phyloP scores from a whole-genome alignment of 2,329 filamentous ascomycete genomes.

The Fusarium sp. region DNA sequence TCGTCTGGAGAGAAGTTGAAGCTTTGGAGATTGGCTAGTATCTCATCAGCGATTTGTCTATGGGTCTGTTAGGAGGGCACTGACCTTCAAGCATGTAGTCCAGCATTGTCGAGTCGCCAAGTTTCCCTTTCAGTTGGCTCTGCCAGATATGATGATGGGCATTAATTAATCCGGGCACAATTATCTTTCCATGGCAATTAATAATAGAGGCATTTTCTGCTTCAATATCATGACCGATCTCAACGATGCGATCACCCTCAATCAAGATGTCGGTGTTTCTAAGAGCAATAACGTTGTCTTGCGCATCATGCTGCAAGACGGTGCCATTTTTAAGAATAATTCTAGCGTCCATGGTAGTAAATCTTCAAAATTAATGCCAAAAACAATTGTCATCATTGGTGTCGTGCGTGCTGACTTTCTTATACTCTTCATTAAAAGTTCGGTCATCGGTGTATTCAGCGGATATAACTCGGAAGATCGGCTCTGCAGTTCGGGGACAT shows the following conservation, averaged over 20 bases:
- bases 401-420: not conserved
- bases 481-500: not conserved
- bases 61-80: rapidly evolving
- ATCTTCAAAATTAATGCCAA: rapidly evolving
- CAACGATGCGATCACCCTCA: not conserved
- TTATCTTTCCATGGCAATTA: not conserved
- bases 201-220: rapidly evolving
- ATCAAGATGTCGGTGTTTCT: not conserved
- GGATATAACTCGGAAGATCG: not conserved
- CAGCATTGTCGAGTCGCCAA: slow-evolving; percentile 10
- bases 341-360: rapidly evolving
- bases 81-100: slow-evolving; percentile 15
- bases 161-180: not conserved
- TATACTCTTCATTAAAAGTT: not conserved
- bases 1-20: not conserved
- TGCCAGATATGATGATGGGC: slow-evolving; percentile 17
- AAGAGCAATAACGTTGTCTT: not conserved
- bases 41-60: not conserved
- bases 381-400: rapidly evolving
- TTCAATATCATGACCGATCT: not conserved
- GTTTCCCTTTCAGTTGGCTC: slow-evolving; percentile 6
- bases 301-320: not conserved
- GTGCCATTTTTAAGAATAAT: not conserved
- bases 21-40: slow-evolving; percentile 8
- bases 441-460: not conserved